Base-by-base conservation (phyloP, 176 grass and related monocot genomes). In the Alloteropsis semialata region DNA sequence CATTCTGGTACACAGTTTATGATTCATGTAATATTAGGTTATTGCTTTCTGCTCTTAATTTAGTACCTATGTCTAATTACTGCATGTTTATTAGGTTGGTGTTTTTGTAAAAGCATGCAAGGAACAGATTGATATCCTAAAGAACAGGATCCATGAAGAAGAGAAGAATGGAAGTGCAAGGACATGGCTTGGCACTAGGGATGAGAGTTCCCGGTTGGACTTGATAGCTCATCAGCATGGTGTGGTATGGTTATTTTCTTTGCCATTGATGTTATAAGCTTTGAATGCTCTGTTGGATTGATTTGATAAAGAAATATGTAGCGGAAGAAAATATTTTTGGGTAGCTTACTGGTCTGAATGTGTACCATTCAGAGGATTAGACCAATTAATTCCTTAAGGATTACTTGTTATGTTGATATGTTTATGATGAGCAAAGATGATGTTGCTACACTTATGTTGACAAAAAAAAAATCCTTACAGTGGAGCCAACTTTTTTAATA, bases 171-270 rank as follows among this genome's bases (percentile, higher is more conserved):
- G 82, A 86, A 87, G 64, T 56, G 41, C 80, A 54, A 95, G 89
- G 61, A 85, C 89, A 77, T 96, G 92, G 96, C 91, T 93, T 82
- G 81, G 80, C 55, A 56, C 82, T 46, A 87, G 82, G 22, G 87
- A 92, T 81, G 81, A 91, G 78, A 91, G 25, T 81, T 91, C 89
- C 80, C 82, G 83, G 77, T 90, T 92, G 74, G 93, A 94, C 84
- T 78, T 99, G 82, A 87, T 99, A 72, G 96, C 96, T 89, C 96
- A 99, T 87, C 94, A 87, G 80, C 91, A 95, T 87, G 96, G 96
- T 70, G 91, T 99, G 93, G 96, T 99, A 93, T 84, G 92, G 14
- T 49, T 85, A 57, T 80, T 30, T 86, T 91, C 61, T 56, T 88
- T 69, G 10, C 30, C 51, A 37, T 78, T 74, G 22, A 30, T 69